Evolutionary conservation across 225 moss, liverwort and hornwort genomes (phyloP).

Genomic region (Marchantia paleacea): DNA sequence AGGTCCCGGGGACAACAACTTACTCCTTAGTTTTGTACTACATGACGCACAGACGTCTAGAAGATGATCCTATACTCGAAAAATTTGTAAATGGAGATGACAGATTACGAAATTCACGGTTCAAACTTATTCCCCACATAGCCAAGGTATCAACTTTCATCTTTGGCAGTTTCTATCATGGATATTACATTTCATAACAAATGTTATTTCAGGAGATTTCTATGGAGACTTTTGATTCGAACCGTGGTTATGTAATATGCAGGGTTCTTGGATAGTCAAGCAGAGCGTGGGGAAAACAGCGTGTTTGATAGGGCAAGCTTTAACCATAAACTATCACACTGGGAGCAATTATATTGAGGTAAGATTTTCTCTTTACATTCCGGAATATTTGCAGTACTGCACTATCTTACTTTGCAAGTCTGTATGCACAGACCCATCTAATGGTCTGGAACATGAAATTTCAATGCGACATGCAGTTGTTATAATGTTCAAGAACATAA

Average conservation of each 20-base stretch:
- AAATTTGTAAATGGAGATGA: constrained; percentile 88
- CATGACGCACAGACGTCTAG: constrained; percentile 71
- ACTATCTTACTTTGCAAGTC: too few species aligned
- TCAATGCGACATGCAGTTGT: not conserved
- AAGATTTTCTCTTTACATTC: not conserved
- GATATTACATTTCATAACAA: too few species aligned
- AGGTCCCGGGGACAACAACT: constrained; percentile 86
- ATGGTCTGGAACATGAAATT: not conserved
- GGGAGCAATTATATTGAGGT: constrained; percentile 90
- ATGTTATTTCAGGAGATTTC: too few species aligned
- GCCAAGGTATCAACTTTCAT: constrained; percentile 52
- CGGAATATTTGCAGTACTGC: not conserved
- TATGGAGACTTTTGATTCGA: too few species aligned
- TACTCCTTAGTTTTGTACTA: constrained; percentile 81
- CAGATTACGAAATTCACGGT: constrained; percentile 76
- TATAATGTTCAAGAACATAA: not conserved
- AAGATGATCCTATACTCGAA: constrained; percentile 76
- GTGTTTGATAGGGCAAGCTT: constrained; percentile 87
- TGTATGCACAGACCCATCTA: not conserved
- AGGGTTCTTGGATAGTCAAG: constrained; percentile 99
- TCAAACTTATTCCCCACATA: constrained; percentile 98
- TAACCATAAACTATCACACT: constrained; percentile 85
- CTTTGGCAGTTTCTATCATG: too few species aligned
- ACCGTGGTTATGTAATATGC: not conserved
- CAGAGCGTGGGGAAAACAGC: constrained; percentile 99